Conservation (phyloP, 192 early-diverging fungal genomes). For the Piromyces finnis region DNA sequence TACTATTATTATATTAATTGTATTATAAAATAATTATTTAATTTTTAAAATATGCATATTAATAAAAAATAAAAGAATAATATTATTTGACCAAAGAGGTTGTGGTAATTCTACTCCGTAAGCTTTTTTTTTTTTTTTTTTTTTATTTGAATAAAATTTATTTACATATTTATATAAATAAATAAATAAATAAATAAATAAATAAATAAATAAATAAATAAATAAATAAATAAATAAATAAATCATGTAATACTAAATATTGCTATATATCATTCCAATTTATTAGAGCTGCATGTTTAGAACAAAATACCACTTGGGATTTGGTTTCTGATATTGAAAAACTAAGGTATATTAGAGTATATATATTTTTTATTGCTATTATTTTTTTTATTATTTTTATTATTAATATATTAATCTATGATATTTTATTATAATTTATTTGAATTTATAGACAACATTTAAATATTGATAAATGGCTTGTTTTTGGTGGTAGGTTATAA, state of each 20-base stretch:
- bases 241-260: too few species aligned
- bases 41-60: too few species aligned
- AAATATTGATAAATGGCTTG: constrained; percentile 49
- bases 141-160: background rate
- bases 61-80: constrained; percentile 17
- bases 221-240: too few species aligned
- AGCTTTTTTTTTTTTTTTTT: background rate
- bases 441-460: constrained; percentile 15
- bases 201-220: too few species aligned
- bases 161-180: too few species aligned
- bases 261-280: too few species aligned
- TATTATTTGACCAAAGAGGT: constrained; percentile 51
- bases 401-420: too few species aligned
- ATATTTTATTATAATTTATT: background rate
- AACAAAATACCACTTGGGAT: constrained; percentile 48
- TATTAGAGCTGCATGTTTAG: constrained; percentile 23
- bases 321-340: constrained; percentile 46
- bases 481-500: constrained; percentile 37
- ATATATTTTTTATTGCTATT: background rate
- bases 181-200: too few species aligned
- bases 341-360: constrained; percentile 8
- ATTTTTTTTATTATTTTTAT: background rate
- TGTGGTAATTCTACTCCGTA: constrained; percentile 42
- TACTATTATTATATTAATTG: too few species aligned
- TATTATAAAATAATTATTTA: too few species aligned